phyloP scores from a whole-genome alignment of 106 monocot species.

The Narthecium ossifragum region DNA sequence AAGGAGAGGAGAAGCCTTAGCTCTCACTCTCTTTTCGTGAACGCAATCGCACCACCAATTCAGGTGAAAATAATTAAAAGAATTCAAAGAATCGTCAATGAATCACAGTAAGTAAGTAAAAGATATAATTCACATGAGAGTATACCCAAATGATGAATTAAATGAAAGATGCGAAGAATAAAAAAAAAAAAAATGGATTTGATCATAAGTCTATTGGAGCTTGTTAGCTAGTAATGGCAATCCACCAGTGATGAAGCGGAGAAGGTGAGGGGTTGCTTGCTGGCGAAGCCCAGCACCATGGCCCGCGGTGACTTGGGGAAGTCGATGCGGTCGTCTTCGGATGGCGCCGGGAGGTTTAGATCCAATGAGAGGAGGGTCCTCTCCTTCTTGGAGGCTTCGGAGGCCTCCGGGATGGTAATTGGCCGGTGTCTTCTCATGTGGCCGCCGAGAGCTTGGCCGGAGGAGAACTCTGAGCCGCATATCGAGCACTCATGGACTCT shows the following conservation, averaged over 20 bases:
- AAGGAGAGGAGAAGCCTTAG: constrained; percentile 2
- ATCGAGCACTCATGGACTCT: constrained; percentile 77
- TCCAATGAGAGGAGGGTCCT: constrained; percentile 42
- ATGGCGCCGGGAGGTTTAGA: constrained; percentile 71
- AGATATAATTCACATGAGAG: neutral
- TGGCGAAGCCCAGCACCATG: no score
- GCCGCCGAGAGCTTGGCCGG: constrained; percentile 93
- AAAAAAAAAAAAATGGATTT: neutral
- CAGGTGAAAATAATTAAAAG: constrained; percentile 1
- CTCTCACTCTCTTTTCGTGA: neutral
- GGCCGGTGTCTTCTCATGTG: constrained; percentile 93
- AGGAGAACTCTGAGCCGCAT: constrained; percentile 75
- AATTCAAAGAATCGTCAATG: constrained; percentile 4
- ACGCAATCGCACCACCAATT: neutral
- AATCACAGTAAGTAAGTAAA: neutral
- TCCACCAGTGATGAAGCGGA: constrained; percentile 41
- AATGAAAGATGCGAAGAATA: neutral
- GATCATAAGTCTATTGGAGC: neutral
- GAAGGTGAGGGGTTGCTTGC: constrained; percentile 19
- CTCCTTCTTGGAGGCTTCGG: constrained; percentile 27
- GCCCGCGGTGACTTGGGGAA: constrained; percentile 3
- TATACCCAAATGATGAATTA: neutral
- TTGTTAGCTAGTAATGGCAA: constrained; percentile 69
- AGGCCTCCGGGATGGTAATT: neutral
- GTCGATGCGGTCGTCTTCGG: constrained; percentile 29